Conservation (phyloP, 495 filamentous ascomycete genomes). For the Astrothelium subdiscretum region DNA sequence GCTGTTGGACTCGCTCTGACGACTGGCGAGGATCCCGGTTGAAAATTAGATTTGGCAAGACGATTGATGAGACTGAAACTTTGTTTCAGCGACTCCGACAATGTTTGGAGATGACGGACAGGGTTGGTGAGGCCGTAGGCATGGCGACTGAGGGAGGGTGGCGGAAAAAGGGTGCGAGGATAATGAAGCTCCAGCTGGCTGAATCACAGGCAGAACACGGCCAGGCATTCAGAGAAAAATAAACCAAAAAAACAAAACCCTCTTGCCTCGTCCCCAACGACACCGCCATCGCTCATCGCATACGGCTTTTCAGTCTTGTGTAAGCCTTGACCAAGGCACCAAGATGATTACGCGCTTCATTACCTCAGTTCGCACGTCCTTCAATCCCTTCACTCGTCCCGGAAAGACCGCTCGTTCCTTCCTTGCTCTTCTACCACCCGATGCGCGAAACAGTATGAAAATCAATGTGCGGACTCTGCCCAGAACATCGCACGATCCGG, state of each 20-base stretch:
- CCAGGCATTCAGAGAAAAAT: neutral
- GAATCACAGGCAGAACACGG: too few relatives aligned
- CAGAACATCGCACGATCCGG: slow-evolving; percentile 43
- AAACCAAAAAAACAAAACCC: neutral
- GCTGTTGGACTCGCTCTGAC: slow-evolving; percentile 43
- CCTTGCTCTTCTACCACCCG: slow-evolving; percentile 73
- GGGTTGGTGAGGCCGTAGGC: slow-evolving; percentile 24
- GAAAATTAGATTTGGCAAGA: slow-evolving; percentile 55
- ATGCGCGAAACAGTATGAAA: slow-evolving; percentile 58
- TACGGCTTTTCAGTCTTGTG: neutral
- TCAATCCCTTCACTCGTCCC: slow-evolving; percentile 81
- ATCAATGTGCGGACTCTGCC: slow-evolving; percentile 72
- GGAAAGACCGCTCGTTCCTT: slow-evolving; percentile 70
- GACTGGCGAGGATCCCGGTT: slow-evolving; percentile 45
- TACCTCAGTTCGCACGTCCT: slow-evolving; percentile 66
- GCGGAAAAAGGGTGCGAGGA: neutral
- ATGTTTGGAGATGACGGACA: slow-evolving; percentile 51
- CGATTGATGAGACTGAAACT: slow-evolving; percentile 64
- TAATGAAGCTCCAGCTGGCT: neutral
- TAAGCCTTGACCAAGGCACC: slow-evolving; percentile 3
- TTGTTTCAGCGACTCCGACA: slow-evolving; percentile 56
- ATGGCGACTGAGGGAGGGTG: neutral
- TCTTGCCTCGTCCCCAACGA: neutral
- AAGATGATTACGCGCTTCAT: slow-evolving; percentile 84
- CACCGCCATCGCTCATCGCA: neutral